Evolutionary conservation across 2,329 filamentous ascomycete species (phyloP).

Genomic region (Penicillium sp.): DNA sequence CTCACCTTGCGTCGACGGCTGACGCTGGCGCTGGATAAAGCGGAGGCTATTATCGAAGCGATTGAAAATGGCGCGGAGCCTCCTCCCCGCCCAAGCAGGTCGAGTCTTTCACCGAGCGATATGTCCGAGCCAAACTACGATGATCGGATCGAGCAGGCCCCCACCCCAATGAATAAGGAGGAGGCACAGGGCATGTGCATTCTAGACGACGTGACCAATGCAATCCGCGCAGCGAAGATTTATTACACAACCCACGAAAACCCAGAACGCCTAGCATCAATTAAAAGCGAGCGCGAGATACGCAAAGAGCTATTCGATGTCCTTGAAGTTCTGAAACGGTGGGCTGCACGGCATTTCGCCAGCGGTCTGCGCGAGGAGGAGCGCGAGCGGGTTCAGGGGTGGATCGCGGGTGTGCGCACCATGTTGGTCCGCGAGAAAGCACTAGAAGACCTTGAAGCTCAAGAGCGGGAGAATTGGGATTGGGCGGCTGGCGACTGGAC

Average conservation of each 20-base stretch:
- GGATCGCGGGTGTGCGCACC: conserved; percentile 73
- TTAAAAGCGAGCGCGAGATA: conserved; percentile 82
- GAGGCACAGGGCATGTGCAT: conserved; percentile 90
- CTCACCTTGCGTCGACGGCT: conserved; percentile 70
- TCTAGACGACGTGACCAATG: conserved; percentile 85
- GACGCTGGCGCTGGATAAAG: conserved; percentile 64
- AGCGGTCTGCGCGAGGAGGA: conserved; percentile 78
- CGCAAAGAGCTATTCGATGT: conserved; percentile 78
- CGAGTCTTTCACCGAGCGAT: conserved; percentile 34
- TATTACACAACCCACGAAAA: conserved; percentile 94
- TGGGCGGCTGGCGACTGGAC: conserved; percentile 81
- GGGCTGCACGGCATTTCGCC: conserved; percentile 81
- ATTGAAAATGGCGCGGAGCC: conserved; percentile 31
- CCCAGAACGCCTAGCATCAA: conserved; percentile 76
- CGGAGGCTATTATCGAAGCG: conserved; percentile 61
- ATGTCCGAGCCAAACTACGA: conserved; percentile 40
- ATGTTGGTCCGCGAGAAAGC: conserved; percentile 74
- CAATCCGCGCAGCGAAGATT: conserved; percentile 91
- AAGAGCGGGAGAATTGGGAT: conserved; percentile 68
- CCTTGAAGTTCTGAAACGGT: conserved; percentile 85
- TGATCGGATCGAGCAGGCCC: conserved; percentile 30
- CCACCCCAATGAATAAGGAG: conserved; percentile 62
- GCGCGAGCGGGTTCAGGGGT: conserved; percentile 67
- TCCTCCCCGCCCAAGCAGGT: conserved; percentile 29
- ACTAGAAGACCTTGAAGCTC: conserved; percentile 68